These are phyloP conservation scores for Colletotrichum limetticola DNA, from an alignment of 2,329 filamentous ascomycete species.

Conservation along the genomic window DNA sequence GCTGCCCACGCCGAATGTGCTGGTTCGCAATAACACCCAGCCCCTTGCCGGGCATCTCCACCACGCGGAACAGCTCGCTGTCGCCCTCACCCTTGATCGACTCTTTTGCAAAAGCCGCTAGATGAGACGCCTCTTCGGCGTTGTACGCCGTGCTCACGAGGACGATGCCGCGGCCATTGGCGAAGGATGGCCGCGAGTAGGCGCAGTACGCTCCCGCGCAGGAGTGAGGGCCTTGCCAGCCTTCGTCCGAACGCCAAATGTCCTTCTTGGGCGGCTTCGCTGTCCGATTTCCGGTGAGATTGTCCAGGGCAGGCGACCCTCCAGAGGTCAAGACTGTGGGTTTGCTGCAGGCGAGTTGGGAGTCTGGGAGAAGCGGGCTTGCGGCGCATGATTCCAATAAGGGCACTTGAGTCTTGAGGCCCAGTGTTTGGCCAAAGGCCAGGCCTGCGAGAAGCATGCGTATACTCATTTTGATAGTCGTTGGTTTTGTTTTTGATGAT, in stretches of 20 bases:
- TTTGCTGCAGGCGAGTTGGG: slow-evolving; percentile 16
- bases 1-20: slow-evolving; percentile 43
- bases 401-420: slow-evolving; percentile 3
- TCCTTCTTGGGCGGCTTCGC: slow-evolving; percentile 20
- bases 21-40: slow-evolving; percentile 45
- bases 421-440: not conserved
- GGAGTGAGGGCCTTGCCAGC: slow-evolving; percentile 28
- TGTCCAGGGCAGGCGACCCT: not conserved
- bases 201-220: slow-evolving; percentile 43
- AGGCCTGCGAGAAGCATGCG: slow-evolving; percentile 3
- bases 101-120: slow-evolving; percentile 6
- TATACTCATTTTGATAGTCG: slow-evolving; percentile 2
- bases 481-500: not conserved
- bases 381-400: slow-evolving; percentile 18
- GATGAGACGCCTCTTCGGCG: slow-evolving; percentile 26
- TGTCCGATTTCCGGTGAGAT: slow-evolving; percentile 13
- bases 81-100: slow-evolving; percentile 2
- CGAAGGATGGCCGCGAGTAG: slow-evolving; percentile 48
- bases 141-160: slow-evolving; percentile 47
- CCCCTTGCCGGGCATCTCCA: slow-evolving; percentile 43
- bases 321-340: not conserved
- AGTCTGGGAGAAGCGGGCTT: slow-evolving; percentile 25
- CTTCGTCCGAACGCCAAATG: slow-evolving; percentile 33
- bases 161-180: slow-evolving; percentile 49
- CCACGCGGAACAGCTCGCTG: slow-evolving; percentile 9